These are phyloP conservation scores for Euphorbia celastroides DNA, from an alignment of 441 rosid species.

Conservation along the genomic window DNA sequence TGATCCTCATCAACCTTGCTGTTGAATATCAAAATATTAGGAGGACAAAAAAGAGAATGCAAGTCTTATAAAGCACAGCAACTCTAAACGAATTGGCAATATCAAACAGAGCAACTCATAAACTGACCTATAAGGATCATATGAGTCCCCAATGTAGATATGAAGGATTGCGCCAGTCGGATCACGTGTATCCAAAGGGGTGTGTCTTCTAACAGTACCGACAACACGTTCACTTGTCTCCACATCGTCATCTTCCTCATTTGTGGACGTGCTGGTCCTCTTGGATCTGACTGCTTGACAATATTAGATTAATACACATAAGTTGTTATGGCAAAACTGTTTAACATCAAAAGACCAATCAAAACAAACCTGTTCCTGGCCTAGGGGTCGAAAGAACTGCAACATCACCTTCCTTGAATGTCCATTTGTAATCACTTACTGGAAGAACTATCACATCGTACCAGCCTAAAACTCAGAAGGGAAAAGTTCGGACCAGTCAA, in stretches of 20 bases:
- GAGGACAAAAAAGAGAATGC: neutral
- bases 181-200: conserved; percentile 92
- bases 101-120: conserved; percentile 2
- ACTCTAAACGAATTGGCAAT: conserved; percentile 8
- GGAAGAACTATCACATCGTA: conserved; percentile 82
- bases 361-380: conserved; percentile 68
- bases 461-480: conserved; percentile 63
- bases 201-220: conserved; percentile 89
- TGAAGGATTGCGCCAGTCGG: conserved; percentile 95
- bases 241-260: conserved; percentile 60
- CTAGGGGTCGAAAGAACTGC: conserved; percentile 80
- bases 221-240: conserved; percentile 77
- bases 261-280: conserved; percentile 35
- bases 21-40: conserved; percentile 15
- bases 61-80: neutral
- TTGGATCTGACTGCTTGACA: conserved; percentile 49
- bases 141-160: conserved; percentile 86
- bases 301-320: conserved; percentile 6
- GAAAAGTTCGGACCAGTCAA: conserved; percentile 18
- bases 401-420: conserved; percentile 98
- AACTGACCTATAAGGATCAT: conserved; percentile 55
- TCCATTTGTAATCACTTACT: conserved; percentile 75
- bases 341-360: neutral
- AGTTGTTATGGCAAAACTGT: conserved; percentile 1
- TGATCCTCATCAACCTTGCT: conserved; percentile 79